Evolutionary conservation across 75 land plant species (phyloP).

Genomic region (Sequoia sempervirens): DNA sequence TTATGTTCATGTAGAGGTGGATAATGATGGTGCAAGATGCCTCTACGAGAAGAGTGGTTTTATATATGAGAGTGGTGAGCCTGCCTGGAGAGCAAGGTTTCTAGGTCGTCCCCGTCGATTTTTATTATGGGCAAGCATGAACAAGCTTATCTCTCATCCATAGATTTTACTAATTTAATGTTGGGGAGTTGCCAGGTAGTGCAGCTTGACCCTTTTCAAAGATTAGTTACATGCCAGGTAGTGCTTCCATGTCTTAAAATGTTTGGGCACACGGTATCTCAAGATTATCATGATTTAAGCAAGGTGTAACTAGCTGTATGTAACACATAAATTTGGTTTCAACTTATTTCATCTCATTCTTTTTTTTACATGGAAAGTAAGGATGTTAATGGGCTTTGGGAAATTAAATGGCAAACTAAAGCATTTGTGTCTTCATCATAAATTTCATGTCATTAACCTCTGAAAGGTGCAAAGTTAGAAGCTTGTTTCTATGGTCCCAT

Average conservation of each 20-base stretch:
- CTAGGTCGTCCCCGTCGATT: slow-evolving; percentile 67
- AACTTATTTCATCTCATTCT: neutral
- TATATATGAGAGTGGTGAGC: slow-evolving; percentile 72
- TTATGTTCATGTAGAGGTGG: slow-evolving; percentile 80
- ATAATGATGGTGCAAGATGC: slow-evolving; percentile 71
- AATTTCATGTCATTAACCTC: neutral
- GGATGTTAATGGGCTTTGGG: neutral
- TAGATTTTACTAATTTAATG: neutral
- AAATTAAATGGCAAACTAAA: neutral
- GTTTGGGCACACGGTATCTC: neutral
- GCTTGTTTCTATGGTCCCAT: neutral
- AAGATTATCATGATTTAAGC: neutral
- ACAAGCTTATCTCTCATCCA: neutral
- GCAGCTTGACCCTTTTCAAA: neutral
- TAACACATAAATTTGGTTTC: neutral
- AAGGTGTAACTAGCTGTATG: neutral
- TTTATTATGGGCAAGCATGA: slow-evolving; percentile 55
- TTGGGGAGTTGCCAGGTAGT: neutral
- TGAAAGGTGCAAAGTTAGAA: neutral
- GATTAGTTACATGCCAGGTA: neutral
- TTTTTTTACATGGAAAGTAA: neutral
- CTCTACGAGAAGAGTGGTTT: slow-evolving; percentile 77
- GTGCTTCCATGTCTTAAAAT: neutral
- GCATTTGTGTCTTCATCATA: neutral
- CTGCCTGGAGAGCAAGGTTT: slow-evolving; percentile 71